Base-by-base conservation (phyloP, 2,329 filamentous ascomycete species). In the Alternaria sp. region DNA sequence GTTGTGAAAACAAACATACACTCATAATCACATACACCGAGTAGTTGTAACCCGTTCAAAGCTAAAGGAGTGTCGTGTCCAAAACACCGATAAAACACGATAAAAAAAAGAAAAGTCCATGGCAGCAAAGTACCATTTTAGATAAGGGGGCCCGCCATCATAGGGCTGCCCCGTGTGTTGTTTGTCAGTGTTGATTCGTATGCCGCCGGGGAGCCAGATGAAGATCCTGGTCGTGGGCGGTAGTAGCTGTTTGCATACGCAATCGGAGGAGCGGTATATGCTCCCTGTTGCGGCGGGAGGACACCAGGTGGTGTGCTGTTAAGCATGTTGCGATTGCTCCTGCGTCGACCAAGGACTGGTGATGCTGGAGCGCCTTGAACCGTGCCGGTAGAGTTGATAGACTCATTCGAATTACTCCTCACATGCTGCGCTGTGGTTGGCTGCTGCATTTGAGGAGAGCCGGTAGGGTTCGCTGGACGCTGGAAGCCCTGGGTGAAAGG, bases 311-410 rank as follows among this genome's bases (percentile, higher is more conserved):
- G 66, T 32, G 70, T 62, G 11, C 65, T 65, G 22, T 63, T 69
- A 12, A 68, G 67, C 43, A 76, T 74, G 52, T 72, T 76, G 41
- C 76, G 76, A 51, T 69, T 78, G 67, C 77, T 79, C 54, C 74
- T 72, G 43, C 76, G 69, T 20, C 77, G 70, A 32, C 63, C 64
- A 11, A 79, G 68, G 18, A 63, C 67, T 36, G 76, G 73, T 14
- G 74, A 74, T 24, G 73, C 54, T 16, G 72, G 66, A 32, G 62
- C 63, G 42, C 61, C 65, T 42, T 70, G 69, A n/a, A 69, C 62
- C 5, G 72, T 75, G 14, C 70, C 65, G 3, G 75, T 66, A n/a
- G 75, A 77, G 32, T 62, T 68, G 16, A 65, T 67, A 2, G 75
- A 76, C 49, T 78, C 75, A 38, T 78, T 76, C 3, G 75, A 78